Conservation (phyloP, 371 early-diverging fungal species). For the Funneliformis caledonium region DNA sequence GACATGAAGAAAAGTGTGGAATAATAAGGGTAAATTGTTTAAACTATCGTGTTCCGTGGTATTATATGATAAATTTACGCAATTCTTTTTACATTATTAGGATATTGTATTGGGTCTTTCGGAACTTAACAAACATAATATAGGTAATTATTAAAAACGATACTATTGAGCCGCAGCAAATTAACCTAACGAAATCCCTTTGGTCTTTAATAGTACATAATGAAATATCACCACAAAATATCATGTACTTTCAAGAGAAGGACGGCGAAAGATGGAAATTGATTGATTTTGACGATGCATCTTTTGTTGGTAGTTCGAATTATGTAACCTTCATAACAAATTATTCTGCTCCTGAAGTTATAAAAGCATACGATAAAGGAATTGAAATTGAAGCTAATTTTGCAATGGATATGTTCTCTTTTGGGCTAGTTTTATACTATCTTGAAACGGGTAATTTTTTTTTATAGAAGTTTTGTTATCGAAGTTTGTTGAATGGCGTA, state of each 20-base stretch:
- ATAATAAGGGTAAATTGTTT: not conserved
- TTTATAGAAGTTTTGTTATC: no score
- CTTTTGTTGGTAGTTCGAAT: not conserved
- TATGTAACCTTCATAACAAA: not conserved
- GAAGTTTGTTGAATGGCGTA: not conserved
- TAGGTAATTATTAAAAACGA: not conserved
- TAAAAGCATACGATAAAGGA: not conserved
- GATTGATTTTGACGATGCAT: slow-evolving; percentile 27
- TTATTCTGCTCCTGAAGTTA: slow-evolving; percentile 31
- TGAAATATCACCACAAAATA: slow-evolving; percentile 9
- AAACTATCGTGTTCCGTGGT: not conserved
- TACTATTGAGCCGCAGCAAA: no score
- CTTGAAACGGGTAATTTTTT: slow-evolving; percentile 21
- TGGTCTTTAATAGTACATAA: slow-evolving; percentile 5
- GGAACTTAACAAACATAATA: not conserved
- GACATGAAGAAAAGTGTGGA: not conserved
- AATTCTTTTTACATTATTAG: not conserved
- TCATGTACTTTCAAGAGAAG: slow-evolving; percentile 19
- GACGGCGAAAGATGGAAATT: slow-evolving; percentile 23
- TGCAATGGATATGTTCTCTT: slow-evolving; percentile 35
- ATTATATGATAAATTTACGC: not conserved
- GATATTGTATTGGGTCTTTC: not conserved
- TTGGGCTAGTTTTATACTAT: slow-evolving; percentile 22
- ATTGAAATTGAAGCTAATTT: not conserved
- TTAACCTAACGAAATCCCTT: no score